These are phyloP conservation scores for Populus hybrid DNA, from an alignment of 441 rosid genomes.

Conservation along the genomic window DNA sequence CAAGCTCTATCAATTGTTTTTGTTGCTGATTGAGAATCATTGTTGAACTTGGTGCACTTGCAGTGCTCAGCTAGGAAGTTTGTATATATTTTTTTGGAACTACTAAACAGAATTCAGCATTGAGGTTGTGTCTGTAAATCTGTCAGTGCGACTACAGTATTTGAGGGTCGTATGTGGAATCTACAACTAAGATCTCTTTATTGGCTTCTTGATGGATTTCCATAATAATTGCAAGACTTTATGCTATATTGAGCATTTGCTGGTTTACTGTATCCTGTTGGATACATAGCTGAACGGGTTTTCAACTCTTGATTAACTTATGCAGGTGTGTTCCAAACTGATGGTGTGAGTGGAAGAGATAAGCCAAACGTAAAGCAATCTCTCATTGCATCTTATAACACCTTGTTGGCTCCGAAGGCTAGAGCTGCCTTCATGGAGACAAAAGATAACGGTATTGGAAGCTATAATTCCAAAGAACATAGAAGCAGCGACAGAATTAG, in stretches of 20 bases:
- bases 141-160: neutral
- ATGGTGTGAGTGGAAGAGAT: slow-evolving; percentile 53
- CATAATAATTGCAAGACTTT: neutral
- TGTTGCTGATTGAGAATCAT: too few relatives aligned
- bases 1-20: neutral
- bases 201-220: neutral
- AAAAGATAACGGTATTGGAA: slow-evolving; percentile 24
- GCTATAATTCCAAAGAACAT: slow-evolving; percentile 19
- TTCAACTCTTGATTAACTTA: neutral
- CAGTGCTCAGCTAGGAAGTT: neutral
- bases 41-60: neutral
- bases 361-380: slow-evolving; percentile 61
- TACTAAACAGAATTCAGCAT: neutral
- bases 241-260: neutral
- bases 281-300: neutral
- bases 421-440: slow-evolving; percentile 46
- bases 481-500: slow-evolving; percentile 19
- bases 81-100: neutral
- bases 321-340: slow-evolving; percentile 61
- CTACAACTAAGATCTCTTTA: neutral
- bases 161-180: neutral
- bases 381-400: slow-evolving; percentile 48
- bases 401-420: slow-evolving; percentile 55
- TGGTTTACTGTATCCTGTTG: neutral
- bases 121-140: neutral